Percentiles rank a stretch among this genome's conserved stretches.
Conservation (phyloP, 192 early-diverging fungal genomes). For the Thoreauomyces humboldtii region DNA sequence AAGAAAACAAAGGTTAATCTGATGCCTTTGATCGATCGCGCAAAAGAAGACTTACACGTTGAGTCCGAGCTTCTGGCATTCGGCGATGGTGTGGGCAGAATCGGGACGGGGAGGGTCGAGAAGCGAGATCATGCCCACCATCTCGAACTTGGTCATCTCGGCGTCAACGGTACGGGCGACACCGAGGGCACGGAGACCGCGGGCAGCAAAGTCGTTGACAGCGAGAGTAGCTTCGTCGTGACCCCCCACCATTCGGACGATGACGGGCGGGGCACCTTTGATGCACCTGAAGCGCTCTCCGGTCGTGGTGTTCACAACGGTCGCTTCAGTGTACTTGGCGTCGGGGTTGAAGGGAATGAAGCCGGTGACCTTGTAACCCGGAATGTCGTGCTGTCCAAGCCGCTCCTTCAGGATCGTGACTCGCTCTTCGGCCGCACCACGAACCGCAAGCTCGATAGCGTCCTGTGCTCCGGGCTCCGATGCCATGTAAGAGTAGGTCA, state of each 20-base stretch:
- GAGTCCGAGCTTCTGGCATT: conserved; percentile 79
- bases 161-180: conserved; percentile 78
- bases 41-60: no score
- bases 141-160: conserved; percentile 67
- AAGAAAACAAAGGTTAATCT: no score
- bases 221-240: conserved; percentile 79
- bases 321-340: conserved; percentile 89
- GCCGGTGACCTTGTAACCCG: conserved; percentile 86
- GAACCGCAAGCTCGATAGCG: conserved; percentile 85
- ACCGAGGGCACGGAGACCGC: conserved; percentile 89
- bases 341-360: conserved; percentile 94
- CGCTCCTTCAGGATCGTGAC: conserved; percentile 70
- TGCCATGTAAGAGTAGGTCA: conserved; percentile 75
- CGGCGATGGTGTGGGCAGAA: conserved; percentile 79
- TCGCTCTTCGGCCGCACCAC: conserved; percentile 71
- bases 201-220: conserved; percentile 78
- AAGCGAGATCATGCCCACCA: conserved; percentile 90
- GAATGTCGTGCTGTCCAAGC: conserved; percentile 68
- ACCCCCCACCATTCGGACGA: conserved; percentile 72
- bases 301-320: conserved; percentile 70
- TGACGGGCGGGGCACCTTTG: conserved; percentile 93
- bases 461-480: conserved; percentile 87
- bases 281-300: conserved; percentile 78
- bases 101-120: conserved; percentile 91
- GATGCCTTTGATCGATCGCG: not conserved